These are phyloP conservation scores for Globisporangium cystogenes DNA, from an alignment of 352 stramenopile species.

Conservation along the genomic window DNA sequence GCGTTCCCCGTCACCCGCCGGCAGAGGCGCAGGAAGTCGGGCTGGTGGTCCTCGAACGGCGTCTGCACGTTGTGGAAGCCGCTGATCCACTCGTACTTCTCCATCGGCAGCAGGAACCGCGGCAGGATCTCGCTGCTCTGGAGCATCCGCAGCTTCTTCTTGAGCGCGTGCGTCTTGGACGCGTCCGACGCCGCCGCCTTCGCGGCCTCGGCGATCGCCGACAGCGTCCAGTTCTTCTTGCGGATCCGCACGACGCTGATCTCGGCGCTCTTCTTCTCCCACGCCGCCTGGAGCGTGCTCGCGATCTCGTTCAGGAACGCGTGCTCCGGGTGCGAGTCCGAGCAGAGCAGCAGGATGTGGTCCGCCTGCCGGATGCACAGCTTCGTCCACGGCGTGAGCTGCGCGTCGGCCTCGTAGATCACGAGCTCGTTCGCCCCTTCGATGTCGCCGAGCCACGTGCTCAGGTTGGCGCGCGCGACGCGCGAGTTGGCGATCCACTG, in stretches of 20 bases:
- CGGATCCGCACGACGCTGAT: conserved; percentile 81
- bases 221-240: conserved; percentile 68
- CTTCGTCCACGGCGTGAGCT: conserved; percentile 75
- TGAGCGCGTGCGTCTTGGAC: conserved; percentile 46
- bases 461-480: conserved; percentile 60
- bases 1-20: conserved; percentile 90
- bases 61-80: conserved; percentile 84
- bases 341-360: conserved; percentile 78
- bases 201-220: conserved; percentile 41
- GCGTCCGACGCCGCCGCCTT: conserved; percentile 37
- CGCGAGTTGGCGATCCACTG: conserved; percentile 72
- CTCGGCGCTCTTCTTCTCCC: conserved; percentile 60
- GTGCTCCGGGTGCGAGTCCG: conserved; percentile 59
- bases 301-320: conserved; percentile 71
- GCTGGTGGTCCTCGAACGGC: conserved; percentile 62
- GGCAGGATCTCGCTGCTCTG: conserved; percentile 57
- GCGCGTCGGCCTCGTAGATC: conserved; percentile 73
- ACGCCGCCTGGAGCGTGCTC: conserved; percentile 54
- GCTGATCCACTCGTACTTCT: conserved; percentile 86
- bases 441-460: conserved; percentile 76
- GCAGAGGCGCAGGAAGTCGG: conserved; percentile 83
- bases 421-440: conserved; percentile 74
- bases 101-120: conserved; percentile 66
- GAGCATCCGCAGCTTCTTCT: conserved; percentile 50
- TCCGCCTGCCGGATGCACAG: conserved; percentile 83